phyloP scores from a whole-genome alignment of 2,329 filamentous ascomycete species.

The Fusarium sp. region DNA sequence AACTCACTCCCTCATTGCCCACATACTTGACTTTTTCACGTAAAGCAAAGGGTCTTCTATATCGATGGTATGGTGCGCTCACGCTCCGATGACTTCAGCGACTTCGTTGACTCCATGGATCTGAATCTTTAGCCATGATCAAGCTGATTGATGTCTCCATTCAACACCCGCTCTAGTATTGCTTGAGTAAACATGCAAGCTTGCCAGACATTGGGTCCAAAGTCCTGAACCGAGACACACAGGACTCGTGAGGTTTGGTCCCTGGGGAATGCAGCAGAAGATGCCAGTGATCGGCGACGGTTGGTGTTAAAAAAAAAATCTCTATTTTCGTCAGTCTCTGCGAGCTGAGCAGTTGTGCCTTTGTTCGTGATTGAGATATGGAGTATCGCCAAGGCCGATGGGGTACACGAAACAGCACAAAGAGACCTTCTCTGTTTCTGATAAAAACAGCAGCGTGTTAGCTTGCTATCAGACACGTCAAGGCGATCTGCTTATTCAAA shows the following conservation, averaged over 20 bases:
- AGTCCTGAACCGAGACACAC: slow-evolving; percentile 38
- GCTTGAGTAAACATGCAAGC: slow-evolving; percentile 6
- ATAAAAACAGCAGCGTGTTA: slow-evolving; percentile 4
- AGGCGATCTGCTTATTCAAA: slow-evolving; percentile 5
- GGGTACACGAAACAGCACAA: slow-evolving; percentile 12
- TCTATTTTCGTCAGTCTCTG: slow-evolving; percentile 12
- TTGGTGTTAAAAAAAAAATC: slow-evolving; percentile 15
- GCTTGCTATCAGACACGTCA: slow-evolving; percentile 2
- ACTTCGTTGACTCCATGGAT: slow-evolving; percentile 6
- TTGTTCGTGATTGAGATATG: slow-evolving; percentile 16
- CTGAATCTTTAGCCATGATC: slow-evolving; percentile 9
- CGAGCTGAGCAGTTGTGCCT: slow-evolving; percentile 3
- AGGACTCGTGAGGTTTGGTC: slow-evolving; percentile 22
- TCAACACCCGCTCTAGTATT: slow-evolving; percentile 16
- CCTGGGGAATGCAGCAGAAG: slow-evolving; percentile 36
- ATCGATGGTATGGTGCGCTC: slow-evolving; percentile 28
- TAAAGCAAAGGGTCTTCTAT: slow-evolving; percentile 3
- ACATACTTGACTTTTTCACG: slow-evolving; percentile 12
- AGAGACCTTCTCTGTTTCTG: not conserved
- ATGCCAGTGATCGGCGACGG: slow-evolving; percentile 23
- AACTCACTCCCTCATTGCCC: slow-evolving; percentile 6
- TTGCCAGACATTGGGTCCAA: slow-evolving; percentile 38
- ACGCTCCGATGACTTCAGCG: slow-evolving; percentile 15
- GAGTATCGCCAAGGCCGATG: slow-evolving; percentile 31
- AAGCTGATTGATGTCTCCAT: slow-evolving; percentile 30